phyloP scores from a whole-genome alignment of 2,329 filamentous ascomycete genomes.

The Ascochyta viciae-villosae region DNA sequence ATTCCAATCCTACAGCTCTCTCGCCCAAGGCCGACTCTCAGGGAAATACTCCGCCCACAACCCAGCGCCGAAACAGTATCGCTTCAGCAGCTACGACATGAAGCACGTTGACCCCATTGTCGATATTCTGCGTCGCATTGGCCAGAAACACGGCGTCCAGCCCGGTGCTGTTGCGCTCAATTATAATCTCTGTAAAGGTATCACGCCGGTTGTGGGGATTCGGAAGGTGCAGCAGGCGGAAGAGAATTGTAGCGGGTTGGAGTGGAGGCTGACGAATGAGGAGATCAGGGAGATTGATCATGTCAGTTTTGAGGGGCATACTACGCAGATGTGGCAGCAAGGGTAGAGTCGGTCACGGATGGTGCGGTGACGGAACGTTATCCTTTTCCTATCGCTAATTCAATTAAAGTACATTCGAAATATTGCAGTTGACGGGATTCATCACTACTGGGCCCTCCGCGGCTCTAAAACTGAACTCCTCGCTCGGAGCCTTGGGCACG shows the following conservation, averaged over 20 bases:
- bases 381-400: too few relatives aligned
- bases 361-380: too few relatives aligned
- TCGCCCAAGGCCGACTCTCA: conserved; percentile 47
- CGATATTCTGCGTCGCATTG: conserved; percentile 47
- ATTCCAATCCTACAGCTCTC: conserved; percentile 53
- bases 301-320: conserved; percentile 51
- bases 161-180: conserved; percentile 48
- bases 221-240: conserved; percentile 43
- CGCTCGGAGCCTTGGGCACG: too few relatives aligned
- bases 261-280: conserved; percentile 52
- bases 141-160: conserved; percentile 42
- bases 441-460: too few relatives aligned
- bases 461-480: too few relatives aligned
- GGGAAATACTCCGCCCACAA: conserved; percentile 47
- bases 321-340: conserved; percentile 53
- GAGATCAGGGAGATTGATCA: conserved; percentile 53
- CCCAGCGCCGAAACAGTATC: conserved; percentile 46
- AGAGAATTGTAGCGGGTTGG: conserved; percentile 50
- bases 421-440: too few relatives aligned
- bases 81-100: conserved; percentile 54
- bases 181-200: too few relatives aligned
- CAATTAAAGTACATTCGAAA: too few relatives aligned
- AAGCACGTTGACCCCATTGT: conserved; percentile 50
- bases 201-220: too few relatives aligned
- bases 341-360: too few relatives aligned